These are phyloP conservation scores for Sporothrix globosa DNA, from an alignment of 2,329 filamentous ascomycete species.

Conservation along the genomic window DNA sequence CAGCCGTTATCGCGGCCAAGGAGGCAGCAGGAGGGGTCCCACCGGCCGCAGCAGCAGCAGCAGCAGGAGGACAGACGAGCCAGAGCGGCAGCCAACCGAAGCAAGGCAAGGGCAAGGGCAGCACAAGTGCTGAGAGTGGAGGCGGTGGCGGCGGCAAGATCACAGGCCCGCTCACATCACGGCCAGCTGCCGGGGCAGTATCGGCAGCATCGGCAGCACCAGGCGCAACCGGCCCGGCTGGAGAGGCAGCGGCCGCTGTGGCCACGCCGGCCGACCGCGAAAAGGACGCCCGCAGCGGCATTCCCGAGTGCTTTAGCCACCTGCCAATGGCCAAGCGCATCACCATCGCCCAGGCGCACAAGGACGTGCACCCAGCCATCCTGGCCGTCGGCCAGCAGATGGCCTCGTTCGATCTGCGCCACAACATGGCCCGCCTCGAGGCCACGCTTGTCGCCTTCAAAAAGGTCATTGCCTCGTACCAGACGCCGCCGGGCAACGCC, in stretches of 20 bases:
- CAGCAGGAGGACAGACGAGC: conserved; percentile 45
- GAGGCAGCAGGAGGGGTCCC: conserved; percentile 45
- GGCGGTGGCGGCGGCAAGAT: conserved; percentile 39
- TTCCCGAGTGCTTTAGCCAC: conserved; percentile 78
- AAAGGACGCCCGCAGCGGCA: conserved; percentile 65
- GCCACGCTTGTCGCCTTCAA: conserved; percentile 89
- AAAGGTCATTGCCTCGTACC: conserved; percentile 89
- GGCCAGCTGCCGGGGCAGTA: conserved; percentile 40
- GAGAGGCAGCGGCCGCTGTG: conserved; percentile 47
- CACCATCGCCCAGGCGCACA: conserved; percentile 61
- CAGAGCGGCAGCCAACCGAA: conserved; percentile 50
- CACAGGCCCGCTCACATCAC: conserved; percentile 35
- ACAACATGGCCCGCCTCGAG: conserved; percentile 85
- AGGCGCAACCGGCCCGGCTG: conserved; percentile 2
- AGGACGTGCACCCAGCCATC: conserved; percentile 84
- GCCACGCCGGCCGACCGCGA: conserved; percentile 53
- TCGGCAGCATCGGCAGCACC: conserved; percentile 35
- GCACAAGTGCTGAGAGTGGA: conserved; percentile 24
- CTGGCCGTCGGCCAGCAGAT: conserved; percentile 87
- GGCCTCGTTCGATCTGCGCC: conserved; percentile 83
- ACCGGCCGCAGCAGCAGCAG: conserved; percentile 45
- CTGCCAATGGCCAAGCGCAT: conserved; percentile 68
- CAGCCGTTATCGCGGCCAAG: conserved; percentile 66
- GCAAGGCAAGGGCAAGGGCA: conserved; percentile 53
- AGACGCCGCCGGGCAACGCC: conserved; percentile 80